phyloP scores from a whole-genome alignment of 2,329 filamentous ascomycete genomes.

The Talaromyces piceae region DNA sequence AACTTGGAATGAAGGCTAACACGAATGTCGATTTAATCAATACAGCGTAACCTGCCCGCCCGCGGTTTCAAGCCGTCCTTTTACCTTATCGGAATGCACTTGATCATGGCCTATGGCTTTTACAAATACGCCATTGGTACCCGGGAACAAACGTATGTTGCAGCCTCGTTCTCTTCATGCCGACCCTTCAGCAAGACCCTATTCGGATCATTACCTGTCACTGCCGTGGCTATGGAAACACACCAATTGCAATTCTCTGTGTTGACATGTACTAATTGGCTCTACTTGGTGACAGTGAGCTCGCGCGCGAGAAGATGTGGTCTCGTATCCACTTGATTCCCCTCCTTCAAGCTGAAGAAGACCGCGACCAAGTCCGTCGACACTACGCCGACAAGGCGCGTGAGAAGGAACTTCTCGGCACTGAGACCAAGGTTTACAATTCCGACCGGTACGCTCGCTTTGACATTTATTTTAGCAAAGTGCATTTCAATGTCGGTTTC shows the following conservation, averaged over 20 bases:
- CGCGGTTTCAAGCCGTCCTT: constrained; percentile 79
- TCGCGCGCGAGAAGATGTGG: constrained; percentile 97
- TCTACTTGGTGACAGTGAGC: constrained; percentile 56
- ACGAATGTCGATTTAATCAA: constrained; percentile 1
- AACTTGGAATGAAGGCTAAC: constrained; percentile 3
- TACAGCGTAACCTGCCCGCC: constrained; percentile 80
- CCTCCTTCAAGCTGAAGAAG: constrained; percentile 89
- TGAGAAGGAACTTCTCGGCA: constrained; percentile 83
- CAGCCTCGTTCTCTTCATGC: not conserved
- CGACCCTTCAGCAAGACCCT: not conserved
- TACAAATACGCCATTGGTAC: constrained; percentile 77
- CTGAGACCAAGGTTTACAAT: constrained; percentile 79
- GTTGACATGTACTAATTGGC: not conserved
- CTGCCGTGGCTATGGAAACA: no score
- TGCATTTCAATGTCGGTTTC: no score
- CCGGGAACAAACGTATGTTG: constrained; percentile 77
- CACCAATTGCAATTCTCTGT: not conserved
- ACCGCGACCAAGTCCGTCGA: constrained; percentile 85
- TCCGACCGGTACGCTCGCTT: constrained; percentile 63
- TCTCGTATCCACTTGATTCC: constrained; percentile 90
- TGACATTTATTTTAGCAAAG: not conserved
- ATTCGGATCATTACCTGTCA: not conserved
- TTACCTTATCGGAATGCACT: constrained; percentile 68
- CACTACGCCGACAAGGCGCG: constrained; percentile 78
- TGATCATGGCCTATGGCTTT: constrained; percentile 83